A percentile compares a stretch with the other conserved stretches of the same genome.
Conservation (phyloP, 2,329 filamentous ascomycete genomes). For the Fusarium setosum region DNA sequence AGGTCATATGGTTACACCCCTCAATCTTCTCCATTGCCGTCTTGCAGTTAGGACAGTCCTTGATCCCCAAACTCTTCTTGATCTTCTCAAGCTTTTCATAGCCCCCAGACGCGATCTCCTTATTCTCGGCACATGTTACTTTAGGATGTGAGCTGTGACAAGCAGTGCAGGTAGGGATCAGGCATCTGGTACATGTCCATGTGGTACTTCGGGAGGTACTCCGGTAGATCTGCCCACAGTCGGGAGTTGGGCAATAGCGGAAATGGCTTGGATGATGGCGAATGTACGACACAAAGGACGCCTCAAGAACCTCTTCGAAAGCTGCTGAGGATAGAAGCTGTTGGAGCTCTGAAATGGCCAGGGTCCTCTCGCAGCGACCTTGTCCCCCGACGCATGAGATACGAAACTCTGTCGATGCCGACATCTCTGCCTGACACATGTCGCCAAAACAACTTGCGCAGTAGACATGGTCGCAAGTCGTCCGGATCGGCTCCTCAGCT, state of each 20-base stretch:
- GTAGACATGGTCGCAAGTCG: constrained; percentile 54
- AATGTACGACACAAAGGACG: constrained; percentile 50
- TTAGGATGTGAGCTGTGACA: constrained; percentile 50
- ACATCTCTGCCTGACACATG: constrained; percentile 28
- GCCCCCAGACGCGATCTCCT: constrained; percentile 39
- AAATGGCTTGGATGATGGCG: constrained; percentile 46
- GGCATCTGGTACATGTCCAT: constrained; percentile 52
- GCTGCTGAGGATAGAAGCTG: constrained; percentile 40
- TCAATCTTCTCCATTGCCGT: constrained; percentile 54
- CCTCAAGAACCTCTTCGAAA: constrained; percentile 52
- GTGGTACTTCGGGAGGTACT: neutral
- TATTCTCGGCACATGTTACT: constrained; percentile 49
- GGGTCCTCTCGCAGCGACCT: constrained; percentile 28
- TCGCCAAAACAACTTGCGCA: constrained; percentile 54
- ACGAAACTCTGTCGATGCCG: neutral
- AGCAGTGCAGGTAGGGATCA: constrained; percentile 47
- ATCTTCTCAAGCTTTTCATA: constrained; percentile 40
- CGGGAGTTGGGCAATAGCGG: constrained; percentile 55
- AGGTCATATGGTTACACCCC: constrained; percentile 61
- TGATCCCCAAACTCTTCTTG: constrained; percentile 51
- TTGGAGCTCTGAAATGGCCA: constrained; percentile 33
- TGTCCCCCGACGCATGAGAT: neutral
- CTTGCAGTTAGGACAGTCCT: constrained; percentile 55
- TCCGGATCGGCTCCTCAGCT: constrained; percentile 49
- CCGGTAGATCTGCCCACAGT: constrained; percentile 57